Evolutionary conservation across 2,329 filamentous ascomycete genomes (phyloP), one percentile per base, ranked within the genome.

Genomic region (Trichoderma citrinoviride): DNA sequence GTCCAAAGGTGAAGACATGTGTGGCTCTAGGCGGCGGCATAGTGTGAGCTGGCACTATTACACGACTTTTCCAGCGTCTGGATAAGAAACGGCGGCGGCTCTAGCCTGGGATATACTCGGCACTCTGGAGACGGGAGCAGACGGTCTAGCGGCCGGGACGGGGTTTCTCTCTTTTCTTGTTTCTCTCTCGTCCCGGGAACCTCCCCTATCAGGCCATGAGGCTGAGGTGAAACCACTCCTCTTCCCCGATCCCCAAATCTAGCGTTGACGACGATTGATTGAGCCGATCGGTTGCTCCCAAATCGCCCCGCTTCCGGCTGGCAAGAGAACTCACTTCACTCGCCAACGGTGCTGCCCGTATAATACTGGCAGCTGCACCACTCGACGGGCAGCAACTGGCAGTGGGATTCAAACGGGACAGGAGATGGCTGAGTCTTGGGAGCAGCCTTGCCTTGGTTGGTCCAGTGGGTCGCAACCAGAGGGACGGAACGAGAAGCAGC

Each of bases 1-100:
- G 61, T 14, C 60, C 54, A 54, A 55, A 60, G 25, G 52, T 47
- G 47, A 66, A 66, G 52, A 66, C 61, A 64, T 64, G 27, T 10
- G 60, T 58, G 46, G 43, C 44, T n/a, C 33, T 27, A 23, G 40
- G 41, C 41, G 41, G 27, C 49, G 57, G 47, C 49, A 61, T 65
- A 41, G 50, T 56, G 50, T 49, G 58, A 52, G 49, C 19, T 61
- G 58, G 15, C 43, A 50, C 29, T 25, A 53, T 61, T 61, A 61
- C 44, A 33, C 17, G 25, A 52, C 17, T 27, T 27, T 25, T 33
- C 58, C 49, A 19, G 40, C 58, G 3, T 43, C 27, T 44, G 21
- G 47, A 61, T 23, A 41, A 43, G 47, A 44, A 61, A 44, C 47
- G 41, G 47, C 47, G 27, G 47, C 47, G 21, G 58, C 58, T 25